Base-by-base conservation (phyloP, 768 basidiomycete genomes). In the Clavulina sp. region DNA sequence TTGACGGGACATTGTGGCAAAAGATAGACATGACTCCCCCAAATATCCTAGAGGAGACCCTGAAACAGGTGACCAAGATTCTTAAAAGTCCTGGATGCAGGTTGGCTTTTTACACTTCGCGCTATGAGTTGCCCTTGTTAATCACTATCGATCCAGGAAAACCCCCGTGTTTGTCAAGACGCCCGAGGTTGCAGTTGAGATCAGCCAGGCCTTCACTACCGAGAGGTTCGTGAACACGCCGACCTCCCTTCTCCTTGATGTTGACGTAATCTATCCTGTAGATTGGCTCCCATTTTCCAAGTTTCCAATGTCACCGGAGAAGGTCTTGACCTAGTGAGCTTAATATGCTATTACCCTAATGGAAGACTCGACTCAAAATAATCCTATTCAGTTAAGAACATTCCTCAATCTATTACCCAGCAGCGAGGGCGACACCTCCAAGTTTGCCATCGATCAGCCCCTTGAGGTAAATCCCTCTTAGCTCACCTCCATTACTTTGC, bases 1-100 rank as follows among this genome's bases (percentile, higher is more conserved):
- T n/a, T 40, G 16, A 21, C 36, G 13, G 13, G 36, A 52, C 52
- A 16, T 1, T 52, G n/a, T n/a, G n/a, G n/a, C n/a, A n/a, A n/a
- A n/a, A 82, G 88, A 84, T 95, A 60, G 95, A 97, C 63, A 96
- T 95, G 93, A 96, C 93, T 0, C 95, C 95, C 4, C 73, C 81
- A 7, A 86, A 93, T 56, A 80, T 92, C 30, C 74, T 91, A 46
- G 78, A 77, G n/a, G 84, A 93, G 64, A 97, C 92, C 0, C 72
- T 84, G 41, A 87, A 84, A 60, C 92, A 96, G 68, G 81, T 96
- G 0, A 75, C 78, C 5, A 99, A 95, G 69, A 88, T 96, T 36
- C 66, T 97, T 53, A 81, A 76, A 62, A 87, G 84, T 57, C 95
- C 92, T 5, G 93, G 93, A 6, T 96, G 92, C 69, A 72, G 86